Evolutionary conservation across 2,329 filamentous ascomycete species (phyloP), one percentile per base, ranked within the genome.

Genomic region (Ilyonectria sp.): DNA sequence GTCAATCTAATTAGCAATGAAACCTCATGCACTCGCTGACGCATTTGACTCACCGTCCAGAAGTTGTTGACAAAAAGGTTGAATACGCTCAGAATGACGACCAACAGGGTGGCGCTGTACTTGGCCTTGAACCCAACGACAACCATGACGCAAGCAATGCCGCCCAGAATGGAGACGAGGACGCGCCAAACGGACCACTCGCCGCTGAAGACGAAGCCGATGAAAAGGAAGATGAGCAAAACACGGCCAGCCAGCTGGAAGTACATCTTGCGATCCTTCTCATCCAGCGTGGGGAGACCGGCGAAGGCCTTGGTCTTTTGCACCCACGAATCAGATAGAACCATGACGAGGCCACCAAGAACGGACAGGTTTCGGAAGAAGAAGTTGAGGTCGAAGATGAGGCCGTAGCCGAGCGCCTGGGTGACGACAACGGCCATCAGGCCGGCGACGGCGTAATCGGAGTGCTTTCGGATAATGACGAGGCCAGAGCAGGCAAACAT

Each of bases 221-320:
- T 82, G 82, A 99, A 99, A 74, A 99, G 89, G 89, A 99, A 98
- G 84, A 99, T 98, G 76, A 99, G 87, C 72, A 99, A 88, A 40
- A 99, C 94, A 75, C 96, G 92, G 40, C 96, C 96, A 73, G 96
- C 96, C 69, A 99, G 92, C 89, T 98, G 96, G 85, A 99, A 97
- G 88, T 99, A 99, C 95, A 98, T 98, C 89, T 98, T 99, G 84
- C 95, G 93, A 82, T 99, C 96, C 90, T 98, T 98, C 87, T 99
- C 96, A 80, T 98, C 96, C 60, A 99, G 89, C 82, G 94, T 90
- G 55, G 96, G 96, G 60, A 99, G 89, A 54, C 96, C 96, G 54
- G 96, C 96, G 70, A 97, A 97, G 3, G 95, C 95, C 85, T 98
- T 97, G 81, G 91, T 93, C 90, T 98, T 98, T 84, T 95, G 93